Evolutionary conservation across 2,329 filamentous ascomycete genomes (phyloP), one percentile per base, ranked within the genome.

Genomic region (Macroventuria anomochaeta): DNA sequence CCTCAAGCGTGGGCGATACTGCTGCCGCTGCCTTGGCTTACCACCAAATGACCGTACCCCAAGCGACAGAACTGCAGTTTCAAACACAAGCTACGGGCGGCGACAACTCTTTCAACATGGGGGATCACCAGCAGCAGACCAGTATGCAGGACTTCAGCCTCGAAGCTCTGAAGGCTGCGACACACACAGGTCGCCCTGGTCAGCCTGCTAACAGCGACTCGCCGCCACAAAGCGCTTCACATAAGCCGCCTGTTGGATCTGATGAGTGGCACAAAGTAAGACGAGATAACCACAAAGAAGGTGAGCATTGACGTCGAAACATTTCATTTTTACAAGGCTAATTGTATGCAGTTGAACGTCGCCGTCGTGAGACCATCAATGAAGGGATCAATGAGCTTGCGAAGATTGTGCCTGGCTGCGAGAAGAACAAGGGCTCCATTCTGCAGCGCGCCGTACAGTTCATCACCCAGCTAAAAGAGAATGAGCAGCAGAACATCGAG

Each of bases 361-460:
- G 95, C 54, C 91, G 95, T 37, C 90, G 95, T 59, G 95, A 99
- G 77, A 97, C 95, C 0, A 99, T 99, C 74, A 99, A 99, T 63
- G 95, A 99, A 77, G 95, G 95, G 42, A 99, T 99, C 66, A 97
- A 97, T 70, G 95, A 97, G 76, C 85, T 99, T 25, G 91, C 93
- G 63, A 97, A 97, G 79, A 96, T 99, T 62, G 95, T 99, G 0
- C 95, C 95, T 0, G 92, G 92, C 12, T 97, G 93, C 69, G 95
- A 99, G 77, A 99, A 97, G 82, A 97, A 99, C 81, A 99, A 99
- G 77, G 95, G 95, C 0, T 96, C 92, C 2, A 97, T 99, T 61
- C 81, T 99, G 31, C 90, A 96, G 72, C 90, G 93, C 28, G 92
- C 95, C 0, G 93, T 97, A 8, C 88, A 91, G 60, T 97, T 96